Base-by-base conservation (phyloP, 1,139 yeast genomes). In the Yarrowia galli region DNA sequence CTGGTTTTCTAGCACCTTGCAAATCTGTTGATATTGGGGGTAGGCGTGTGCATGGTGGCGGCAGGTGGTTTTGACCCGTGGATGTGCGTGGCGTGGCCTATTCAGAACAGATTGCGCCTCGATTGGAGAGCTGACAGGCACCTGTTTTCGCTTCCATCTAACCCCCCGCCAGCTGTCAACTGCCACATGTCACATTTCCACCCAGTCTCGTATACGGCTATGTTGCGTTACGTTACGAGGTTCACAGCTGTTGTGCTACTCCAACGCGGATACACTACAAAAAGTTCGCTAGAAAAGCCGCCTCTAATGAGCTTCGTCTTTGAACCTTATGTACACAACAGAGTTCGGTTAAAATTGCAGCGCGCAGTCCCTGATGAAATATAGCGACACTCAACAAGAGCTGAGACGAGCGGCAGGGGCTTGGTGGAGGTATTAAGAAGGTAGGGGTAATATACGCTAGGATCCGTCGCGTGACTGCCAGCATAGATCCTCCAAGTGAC, bases 271-370 rank as follows among this genome's bases (percentile, higher is more conserved):
- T n/a, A n/a, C n/a, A n/a, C 22, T 15, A 8, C 18, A 6, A n/a
- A n/a, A 48, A 20, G 18, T 18, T 49, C 56, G 25, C 40, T 49
- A 18, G 10, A 16, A n/a, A 48, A 9, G 20, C 22, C 53, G 40
- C 28, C 28, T 51, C 28, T 51, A 28, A 51, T 20, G 56, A 51
- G 56, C 42, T 35, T 32, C 16, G 22, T 13, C 8, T 6, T 18
- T 12, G 15, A 53, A 36, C 28, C 45, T 22, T 25, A 9, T 15
- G n/a, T 6, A 9, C 18, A 4, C 10, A 53, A 16, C 45, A 38
- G 22, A 53, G 60, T 53, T 53, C 43, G 32, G 45, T 22, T 36
- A 22, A 23, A 53, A 36, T 36, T 53, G 60, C 60, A 53, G 10
- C 18, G 43, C 38, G 38, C 32, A 28, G 42, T 7, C 20, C 58